Evolutionary conservation across 768 basidiomycete genomes (phyloP).

Genomic region (Macrolepiota fuliginosa): DNA sequence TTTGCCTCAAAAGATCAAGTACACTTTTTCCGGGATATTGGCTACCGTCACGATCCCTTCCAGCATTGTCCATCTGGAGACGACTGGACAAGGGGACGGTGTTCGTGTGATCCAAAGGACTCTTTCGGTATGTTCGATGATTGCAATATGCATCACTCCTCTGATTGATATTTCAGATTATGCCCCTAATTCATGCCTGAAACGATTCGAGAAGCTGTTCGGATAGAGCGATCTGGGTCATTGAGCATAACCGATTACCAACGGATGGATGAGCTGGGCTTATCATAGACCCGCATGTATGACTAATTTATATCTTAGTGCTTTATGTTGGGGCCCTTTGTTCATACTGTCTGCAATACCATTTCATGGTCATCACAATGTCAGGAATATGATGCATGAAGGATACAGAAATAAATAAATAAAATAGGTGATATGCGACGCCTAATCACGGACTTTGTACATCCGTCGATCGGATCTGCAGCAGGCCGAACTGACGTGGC

Average conservation of each 20-base stretch:
- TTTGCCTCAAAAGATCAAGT: conserved; percentile 74
- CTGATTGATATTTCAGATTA: conserved; percentile 31
- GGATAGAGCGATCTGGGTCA: conserved; percentile 5
- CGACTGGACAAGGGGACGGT: conserved; percentile 55
- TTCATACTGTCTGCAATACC: neutral
- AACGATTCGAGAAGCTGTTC: conserved; percentile 37
- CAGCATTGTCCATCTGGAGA: conserved; percentile 69
- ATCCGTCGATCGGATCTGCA: too few species aligned
- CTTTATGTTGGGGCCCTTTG: neutral
- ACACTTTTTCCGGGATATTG: conserved; percentile 84
- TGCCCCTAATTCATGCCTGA: conserved; percentile 37
- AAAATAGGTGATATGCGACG: neutral
- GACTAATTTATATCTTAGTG: neutral
- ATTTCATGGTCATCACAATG: neutral
- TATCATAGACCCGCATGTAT: conserved; percentile 3
- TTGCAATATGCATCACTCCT: neutral
- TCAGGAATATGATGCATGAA: neutral
- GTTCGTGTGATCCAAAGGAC: conserved; percentile 69
- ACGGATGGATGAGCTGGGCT: neutral
- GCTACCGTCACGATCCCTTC: conserved; percentile 79
- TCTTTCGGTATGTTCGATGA: conserved; percentile 57
- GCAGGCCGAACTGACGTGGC: neutral
- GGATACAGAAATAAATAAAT: neutral
- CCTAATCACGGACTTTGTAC: neutral
- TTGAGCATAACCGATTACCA: neutral